phyloP scores from a whole-genome alignment of 345 rosid species.

The Sonneratia alba region DNA sequence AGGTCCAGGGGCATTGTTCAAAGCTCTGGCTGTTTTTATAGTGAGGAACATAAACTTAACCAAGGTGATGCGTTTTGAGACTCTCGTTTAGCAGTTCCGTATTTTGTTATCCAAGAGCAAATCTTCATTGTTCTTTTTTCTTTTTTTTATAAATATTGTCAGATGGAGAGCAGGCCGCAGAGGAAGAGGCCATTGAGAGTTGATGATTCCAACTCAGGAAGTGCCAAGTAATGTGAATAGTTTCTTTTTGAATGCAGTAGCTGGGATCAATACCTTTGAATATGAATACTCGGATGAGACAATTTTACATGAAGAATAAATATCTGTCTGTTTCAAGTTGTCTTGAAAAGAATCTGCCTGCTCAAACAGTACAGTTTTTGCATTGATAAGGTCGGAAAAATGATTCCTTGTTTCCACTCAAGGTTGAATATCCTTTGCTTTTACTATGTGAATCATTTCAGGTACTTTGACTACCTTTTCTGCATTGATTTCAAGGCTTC shows the following conservation, averaged over 20 bases:
- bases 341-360: no score
- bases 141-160: not conserved
- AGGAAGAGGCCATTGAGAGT: slow-evolving; percentile 40
- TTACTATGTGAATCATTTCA: slow-evolving; percentile 12
- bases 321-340: no score
- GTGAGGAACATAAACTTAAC: slow-evolving; percentile 38
- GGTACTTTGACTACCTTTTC: slow-evolving; percentile 49
- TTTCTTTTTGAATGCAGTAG: not conserved
- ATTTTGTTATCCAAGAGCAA: not conserved
- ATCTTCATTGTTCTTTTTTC: not conserved
- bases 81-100: not conserved
- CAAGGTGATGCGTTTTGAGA: slow-evolving; percentile 24
- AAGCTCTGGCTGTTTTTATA: slow-evolving; percentile 50
- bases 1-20: slow-evolving; percentile 45
- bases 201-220: slow-evolving; percentile 41
- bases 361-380: no score
- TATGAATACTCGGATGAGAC: no score
- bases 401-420: not conserved
- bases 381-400: no score
- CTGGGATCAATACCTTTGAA: no score
- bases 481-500: slow-evolving; percentile 51
- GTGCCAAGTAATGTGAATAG: slow-evolving; percentile 35
- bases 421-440: not conserved
- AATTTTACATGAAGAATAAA: no score
- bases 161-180: slow-evolving; percentile 53